phyloP scores from a whole-genome alignment of 139 green algal genomes.

The Volvox reticuliferus region DNA sequence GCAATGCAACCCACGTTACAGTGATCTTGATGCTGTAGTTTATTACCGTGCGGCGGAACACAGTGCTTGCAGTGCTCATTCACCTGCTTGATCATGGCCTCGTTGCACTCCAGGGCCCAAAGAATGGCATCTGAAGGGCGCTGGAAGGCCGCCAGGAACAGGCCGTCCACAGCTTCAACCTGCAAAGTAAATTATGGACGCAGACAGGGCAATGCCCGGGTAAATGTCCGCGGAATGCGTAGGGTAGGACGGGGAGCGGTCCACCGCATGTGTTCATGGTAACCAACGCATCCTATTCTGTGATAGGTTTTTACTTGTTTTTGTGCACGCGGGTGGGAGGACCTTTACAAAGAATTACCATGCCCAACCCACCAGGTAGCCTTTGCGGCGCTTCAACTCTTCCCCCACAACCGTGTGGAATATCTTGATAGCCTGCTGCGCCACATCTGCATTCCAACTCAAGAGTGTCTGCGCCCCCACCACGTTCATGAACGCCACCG shows the following conservation, averaged over 20 bases:
- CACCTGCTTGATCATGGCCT: slow-evolving; percentile 53
- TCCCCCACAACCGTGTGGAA: slow-evolving; percentile 57
- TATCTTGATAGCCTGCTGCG: slow-evolving; percentile 52
- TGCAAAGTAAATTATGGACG: background rate
- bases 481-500: slow-evolving; percentile 59
- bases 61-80: background rate
- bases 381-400: slow-evolving; percentile 42
- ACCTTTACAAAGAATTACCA: too few species aligned
- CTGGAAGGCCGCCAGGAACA: slow-evolving; percentile 62
- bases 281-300: too few species aligned
- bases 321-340: too few species aligned
- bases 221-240: too few species aligned
- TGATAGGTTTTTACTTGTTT: too few species aligned
- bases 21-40: too few species aligned
- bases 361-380: slow-evolving; percentile 45
- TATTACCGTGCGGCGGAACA: too few species aligned
- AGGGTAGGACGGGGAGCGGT: too few species aligned
- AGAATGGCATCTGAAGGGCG: slow-evolving; percentile 51
- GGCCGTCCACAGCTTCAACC: slow-evolving; percentile 64
- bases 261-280: too few species aligned
- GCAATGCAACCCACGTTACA: too few species aligned
- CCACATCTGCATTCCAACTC: slow-evolving; percentile 55
- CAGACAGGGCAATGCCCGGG: too few species aligned
- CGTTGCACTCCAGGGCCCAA: slow-evolving; percentile 61
- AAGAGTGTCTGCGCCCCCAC: slow-evolving; percentile 63